A percentile compares a stretch with the other conserved stretches of the same genome.
Conservation (phyloP, 2,329 filamentous ascomycete species). For the Chrysosporium keratinophilum region DNA sequence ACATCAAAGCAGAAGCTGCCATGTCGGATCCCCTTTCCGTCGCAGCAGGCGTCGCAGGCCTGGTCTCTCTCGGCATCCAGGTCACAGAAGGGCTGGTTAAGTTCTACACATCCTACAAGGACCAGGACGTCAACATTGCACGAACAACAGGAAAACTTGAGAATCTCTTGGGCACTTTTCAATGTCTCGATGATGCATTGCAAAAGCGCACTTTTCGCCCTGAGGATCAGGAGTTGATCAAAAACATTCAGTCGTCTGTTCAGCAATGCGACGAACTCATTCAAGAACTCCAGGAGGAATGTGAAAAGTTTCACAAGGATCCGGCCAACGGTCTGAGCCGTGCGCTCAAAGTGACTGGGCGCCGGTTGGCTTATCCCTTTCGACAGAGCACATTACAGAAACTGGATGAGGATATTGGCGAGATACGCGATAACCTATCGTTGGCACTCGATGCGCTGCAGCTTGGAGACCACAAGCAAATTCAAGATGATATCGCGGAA, state of each 20-base stretch:
- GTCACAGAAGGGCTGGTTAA: conserved; percentile 23
- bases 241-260: conserved; percentile 21
- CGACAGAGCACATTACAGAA: conserved; percentile 31
- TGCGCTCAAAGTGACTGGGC: conserved; percentile 15
- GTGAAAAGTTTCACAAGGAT: conserved; percentile 21
- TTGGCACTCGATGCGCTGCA: conserved; percentile 27
- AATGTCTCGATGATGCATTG: not conserved
- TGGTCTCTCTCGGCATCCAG: conserved; percentile 30
- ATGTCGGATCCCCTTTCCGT: conserved; percentile 22
- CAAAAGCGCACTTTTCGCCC: not conserved
- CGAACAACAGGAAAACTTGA: not conserved
- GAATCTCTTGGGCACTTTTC: not conserved
- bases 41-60: conserved; percentile 20
- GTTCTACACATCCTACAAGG: conserved; percentile 22
- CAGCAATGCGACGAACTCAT: conserved; percentile 24
- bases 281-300: conserved; percentile 22
- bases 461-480: conserved; percentile 14
- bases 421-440: conserved; percentile 24
- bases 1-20: no score
- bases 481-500: conserved; percentile 4
- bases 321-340: conserved; percentile 6
- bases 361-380: conserved; percentile 22
- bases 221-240: conserved; percentile 12
- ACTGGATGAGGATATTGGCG: conserved; percentile 31
- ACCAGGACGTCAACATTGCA: not conserved